Conservation (phyloP, 2,329 filamentous ascomycete genomes). For the Verruconis gallopava region DNA sequence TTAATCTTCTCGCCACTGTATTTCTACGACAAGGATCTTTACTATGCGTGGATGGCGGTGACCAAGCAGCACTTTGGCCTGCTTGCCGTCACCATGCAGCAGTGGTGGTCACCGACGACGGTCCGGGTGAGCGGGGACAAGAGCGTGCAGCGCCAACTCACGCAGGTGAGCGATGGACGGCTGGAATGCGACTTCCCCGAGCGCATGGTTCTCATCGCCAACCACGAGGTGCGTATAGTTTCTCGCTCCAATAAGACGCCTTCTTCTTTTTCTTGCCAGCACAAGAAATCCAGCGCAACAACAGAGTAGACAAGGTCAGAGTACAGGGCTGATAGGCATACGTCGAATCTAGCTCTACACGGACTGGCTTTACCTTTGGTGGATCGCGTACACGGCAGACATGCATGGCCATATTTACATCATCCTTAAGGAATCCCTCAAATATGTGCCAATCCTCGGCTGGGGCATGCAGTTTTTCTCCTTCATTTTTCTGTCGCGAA, state of each 20-base stretch:
- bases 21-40: slow-evolving; percentile 57
- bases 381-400: slow-evolving; percentile 64
- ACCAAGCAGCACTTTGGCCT: slow-evolving; percentile 78
- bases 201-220: slow-evolving; percentile 68
- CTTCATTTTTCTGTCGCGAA: slow-evolving; percentile 88
- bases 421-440: slow-evolving; percentile 77
- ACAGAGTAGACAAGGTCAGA: no score
- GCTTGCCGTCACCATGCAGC: slow-evolving; percentile 63
- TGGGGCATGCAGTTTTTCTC: slow-evolving; percentile 75
- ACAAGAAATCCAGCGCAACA: not conserved
- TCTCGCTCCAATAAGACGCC: not conserved
- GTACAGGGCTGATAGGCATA: not conserved
- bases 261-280: not conserved
- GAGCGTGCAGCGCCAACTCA: slow-evolving; percentile 63
- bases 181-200: slow-evolving; percentile 69
- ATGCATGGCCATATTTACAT: slow-evolving; percentile 85
- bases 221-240: slow-evolving; percentile 59
- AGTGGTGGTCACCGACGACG: slow-evolving; percentile 71
- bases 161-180: slow-evolving; percentile 52
- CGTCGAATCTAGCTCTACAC: slow-evolving; percentile 74
- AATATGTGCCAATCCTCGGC: slow-evolving; percentile 69
- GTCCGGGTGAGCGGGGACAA: slow-evolving; percentile 73
- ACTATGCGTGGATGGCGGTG: slow-evolving; percentile 72
- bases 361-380: slow-evolving; percentile 91
- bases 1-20: slow-evolving; percentile 62